Evolutionary conservation across 148 eudicot genomes (phyloP), one percentile per base, ranked within the genome.

Genomic region (Rhododendron williamsianum): DNA sequence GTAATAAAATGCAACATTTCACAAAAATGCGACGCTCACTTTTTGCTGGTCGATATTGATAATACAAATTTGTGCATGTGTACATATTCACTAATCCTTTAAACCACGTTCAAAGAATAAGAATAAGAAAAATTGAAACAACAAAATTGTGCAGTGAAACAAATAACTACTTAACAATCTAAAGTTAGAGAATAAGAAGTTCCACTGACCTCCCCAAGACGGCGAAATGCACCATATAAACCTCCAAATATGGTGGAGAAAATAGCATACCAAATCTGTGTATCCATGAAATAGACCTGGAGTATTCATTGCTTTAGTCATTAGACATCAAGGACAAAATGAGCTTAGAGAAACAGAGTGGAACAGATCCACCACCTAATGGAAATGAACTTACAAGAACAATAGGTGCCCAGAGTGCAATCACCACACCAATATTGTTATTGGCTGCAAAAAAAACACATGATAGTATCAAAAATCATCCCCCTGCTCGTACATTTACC

Each of bases 231-330:
- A 84, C 95, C 95, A 87, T 91, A 91, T 72, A 91, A 51, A 87
- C 95, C 95, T 73, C 95, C 95, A 87, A 88, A 87, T 65, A 93
- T 90, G 38, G 95, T 93, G 58, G 95, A 93, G 86, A 91, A 93
- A 51, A 93, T 90, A 71, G 95, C 93, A 89, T 93, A 93, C 95
- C 95, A 93, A 38, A 93, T 93, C 83, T 92, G 93, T 58, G 89
- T 91, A 84, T 93, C 95, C 95, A 93, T 92, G 87, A 93, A 92
- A 87, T 93, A 93, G 48, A 93, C 95, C 95, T 93, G 89, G 33
- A 78, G 77, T 4, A 83, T 60, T 46, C 18, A 84, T 33, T 9
- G 80, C 71, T 33, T 77, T 73, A 87, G 82, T 88, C 56, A 25
- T 80, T 73, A 87, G 82, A 89, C 56, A 89, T 9, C 35, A 80